Evolutionary conservation across 805 yeast genomes (phyloP).

Genomic region (Lipomyces sp.): DNA sequence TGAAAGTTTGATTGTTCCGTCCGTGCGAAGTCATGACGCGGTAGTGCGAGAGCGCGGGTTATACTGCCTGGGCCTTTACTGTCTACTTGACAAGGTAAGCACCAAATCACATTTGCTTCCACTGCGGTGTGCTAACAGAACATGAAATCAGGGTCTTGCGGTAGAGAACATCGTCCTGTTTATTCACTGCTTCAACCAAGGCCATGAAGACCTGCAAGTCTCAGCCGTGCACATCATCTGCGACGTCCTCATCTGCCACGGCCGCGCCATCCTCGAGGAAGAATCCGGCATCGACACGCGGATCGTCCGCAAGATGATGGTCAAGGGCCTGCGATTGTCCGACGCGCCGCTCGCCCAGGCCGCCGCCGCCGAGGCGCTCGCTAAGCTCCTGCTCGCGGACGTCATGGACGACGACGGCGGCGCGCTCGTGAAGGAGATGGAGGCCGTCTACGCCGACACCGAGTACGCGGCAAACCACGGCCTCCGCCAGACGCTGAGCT

Average conservation of each 20-base stretch:
- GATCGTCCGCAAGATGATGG: slow-evolving; percentile 37
- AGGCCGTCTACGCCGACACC: slow-evolving; percentile 63
- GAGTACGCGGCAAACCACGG: slow-evolving; percentile 58
- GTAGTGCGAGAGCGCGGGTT: slow-evolving; percentile 63
- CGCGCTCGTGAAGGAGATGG: slow-evolving; percentile 5
- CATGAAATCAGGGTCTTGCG: slow-evolving; percentile 49
- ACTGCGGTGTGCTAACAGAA: neutral
- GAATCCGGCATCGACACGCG: slow-evolving; percentile 14
- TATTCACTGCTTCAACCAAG: slow-evolving; percentile 66
- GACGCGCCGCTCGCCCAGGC: slow-evolving; percentile 64
- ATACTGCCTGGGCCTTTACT: slow-evolving; percentile 73
- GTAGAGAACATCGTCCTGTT: slow-evolving; percentile 59
- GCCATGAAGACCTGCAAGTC: slow-evolving; percentile 58
- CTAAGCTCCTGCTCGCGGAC: slow-evolving; percentile 77
- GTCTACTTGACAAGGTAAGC: slow-evolving; percentile 55
- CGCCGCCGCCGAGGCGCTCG: slow-evolving; percentile 78
- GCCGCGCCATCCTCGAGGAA: slow-evolving; percentile 60
- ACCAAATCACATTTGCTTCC: too few relatives aligned
- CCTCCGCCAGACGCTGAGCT: slow-evolving; percentile 74
- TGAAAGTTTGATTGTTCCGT: slow-evolving; percentile 75
- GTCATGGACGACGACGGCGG: slow-evolving; percentile 62
- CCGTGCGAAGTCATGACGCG: slow-evolving; percentile 58
- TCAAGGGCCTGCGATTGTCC: slow-evolving; percentile 34
- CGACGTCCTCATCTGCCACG: slow-evolving; percentile 76
- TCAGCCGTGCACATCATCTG: slow-evolving; percentile 67